Evolutionary conservation across 768 basidiomycete species (phyloP).

Genomic region (Russula vinacea): DNA sequence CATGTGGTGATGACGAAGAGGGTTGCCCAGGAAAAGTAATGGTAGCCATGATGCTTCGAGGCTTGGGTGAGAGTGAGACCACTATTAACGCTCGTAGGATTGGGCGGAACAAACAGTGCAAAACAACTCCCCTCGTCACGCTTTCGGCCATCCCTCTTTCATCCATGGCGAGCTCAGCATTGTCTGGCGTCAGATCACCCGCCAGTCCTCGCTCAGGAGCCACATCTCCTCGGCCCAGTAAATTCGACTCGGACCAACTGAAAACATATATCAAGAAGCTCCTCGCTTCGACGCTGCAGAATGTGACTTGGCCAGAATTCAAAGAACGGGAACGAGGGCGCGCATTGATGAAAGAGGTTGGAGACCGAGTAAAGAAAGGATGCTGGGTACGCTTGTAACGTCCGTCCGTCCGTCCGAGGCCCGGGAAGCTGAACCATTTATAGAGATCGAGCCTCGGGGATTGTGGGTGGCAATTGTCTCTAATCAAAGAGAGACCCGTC

Average conservation of each 20-base stretch:
- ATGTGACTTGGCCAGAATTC: conserved; percentile 60
- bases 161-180: conserved; percentile 20
- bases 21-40: conserved; percentile 57
- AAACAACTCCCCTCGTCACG: conserved; percentile 13
- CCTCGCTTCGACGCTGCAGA: conserved; percentile 63
- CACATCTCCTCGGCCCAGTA: conserved; percentile 48
- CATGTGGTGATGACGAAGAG: conserved; percentile 44
- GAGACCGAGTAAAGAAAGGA: conserved; percentile 83
- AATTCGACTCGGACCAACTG: conserved; percentile 70
- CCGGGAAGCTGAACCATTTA: conserved; percentile 13
- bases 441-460: conserved; percentile 73
- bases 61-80: conserved; percentile 1
- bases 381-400: conserved; percentile 48
- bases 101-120: conserved; percentile 17
- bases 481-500: conserved; percentile 3
- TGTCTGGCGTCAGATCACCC: conserved; percentile 56
- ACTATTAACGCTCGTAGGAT: neutral
- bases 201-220: conserved; percentile 59
- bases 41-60: conserved; percentile 52
- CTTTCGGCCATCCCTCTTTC: neutral
- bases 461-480: conserved; percentile 46
- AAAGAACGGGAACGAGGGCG: conserved; percentile 69
- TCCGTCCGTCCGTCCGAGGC: conserved; percentile 1
- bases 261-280: conserved; percentile 82
- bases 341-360: conserved; percentile 79